Base-by-base conservation (phyloP, 2,329 filamentous ascomycete species). In the Ceratocystis cacaofunesta region DNA sequence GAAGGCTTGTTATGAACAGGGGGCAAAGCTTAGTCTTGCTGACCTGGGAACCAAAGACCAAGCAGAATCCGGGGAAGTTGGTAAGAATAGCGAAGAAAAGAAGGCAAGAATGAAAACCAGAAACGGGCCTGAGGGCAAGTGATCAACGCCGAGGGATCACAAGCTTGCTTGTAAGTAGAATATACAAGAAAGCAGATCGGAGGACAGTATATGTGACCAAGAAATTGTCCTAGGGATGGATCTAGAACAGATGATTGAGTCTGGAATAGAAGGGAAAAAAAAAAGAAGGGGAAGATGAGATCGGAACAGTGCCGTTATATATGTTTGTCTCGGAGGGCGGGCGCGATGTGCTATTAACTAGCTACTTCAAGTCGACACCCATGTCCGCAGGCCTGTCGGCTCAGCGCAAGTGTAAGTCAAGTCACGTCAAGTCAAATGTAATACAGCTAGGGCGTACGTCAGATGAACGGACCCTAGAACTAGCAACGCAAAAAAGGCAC, bases 381-480 rank as follows among this genome's bases (percentile, higher is more conserved):
- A 58, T 58, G 55, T 58, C 55, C 15, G 28, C 32, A 7, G 48
- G 8, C 19, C 25, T 52, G 48, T 52, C 30, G 55, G 55, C 17
- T 36, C 55, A 58, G 55, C 36, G 36, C 36, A 41, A 41, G 36
- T 41, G 12, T 30, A 36, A 25, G 22, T 48, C 46, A 48, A 48
- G 46, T 22, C 46, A 48, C 17, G 46, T 48, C 46, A 22, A 52
- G 48, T 52, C 22, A 28, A 52, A 12, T 12, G 22, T 10, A 25
- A n/a, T 36, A 58, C 15, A 30, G 55, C 55, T 8, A 36, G 55
- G 28, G 28, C 28, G 25, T 58, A 58, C 55, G 55, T 58, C 55
- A 58, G 55, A 58, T 58, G 55, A 36, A 36, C 55, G 28, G 32
- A 58, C 55, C 55, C 55, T 58, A n/a, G 55, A 12, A n/a, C 30